phyloP scores from a whole-genome alignment of 2,329 filamentous ascomycete species.

The Byssothecium circinans region DNA sequence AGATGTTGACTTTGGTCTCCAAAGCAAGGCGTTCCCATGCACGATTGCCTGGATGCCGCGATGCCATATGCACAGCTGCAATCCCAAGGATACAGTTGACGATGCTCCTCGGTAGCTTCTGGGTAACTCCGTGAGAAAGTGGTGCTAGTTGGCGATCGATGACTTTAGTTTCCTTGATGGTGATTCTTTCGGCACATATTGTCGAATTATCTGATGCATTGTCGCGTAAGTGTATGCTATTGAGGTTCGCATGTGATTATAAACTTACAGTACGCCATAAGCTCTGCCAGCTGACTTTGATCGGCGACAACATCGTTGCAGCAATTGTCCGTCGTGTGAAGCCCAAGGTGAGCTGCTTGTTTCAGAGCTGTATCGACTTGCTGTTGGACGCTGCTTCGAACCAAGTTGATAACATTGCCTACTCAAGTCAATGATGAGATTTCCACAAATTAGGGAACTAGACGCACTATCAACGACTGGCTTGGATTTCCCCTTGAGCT shows the following conservation, averaged over 20 bases:
- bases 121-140: slow-evolving; percentile 13
- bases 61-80: slow-evolving; percentile 25
- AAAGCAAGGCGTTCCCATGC: slow-evolving; percentile 19
- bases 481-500: slow-evolving; percentile 27
- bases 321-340: slow-evolving; percentile 7
- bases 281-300: slow-evolving; percentile 9
- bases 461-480: slow-evolving; percentile 25
- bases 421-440: background rate
- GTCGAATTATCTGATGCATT: slow-evolving; percentile 16
- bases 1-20: slow-evolving; percentile 23
- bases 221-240: background rate
- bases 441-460: background rate
- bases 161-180: slow-evolving; percentile 6
- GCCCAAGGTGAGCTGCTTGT: slow-evolving; percentile 18
- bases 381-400: slow-evolving; percentile 16
- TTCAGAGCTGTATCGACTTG: slow-evolving; percentile 11
- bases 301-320: slow-evolving; percentile 6
- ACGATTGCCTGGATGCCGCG: slow-evolving; percentile 16
- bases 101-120: slow-evolving; percentile 18
- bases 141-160: slow-evolving; percentile 13
- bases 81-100: slow-evolving; percentile 24
- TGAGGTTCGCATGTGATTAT: background rate
- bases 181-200: slow-evolving; percentile 13
- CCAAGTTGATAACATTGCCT: slow-evolving; percentile 19
- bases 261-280: slow-evolving; percentile 25